These are phyloP conservation scores for Solanum gracilifrons DNA, from an alignment of 257 asterid species.

Conservation along the genomic window DNA sequence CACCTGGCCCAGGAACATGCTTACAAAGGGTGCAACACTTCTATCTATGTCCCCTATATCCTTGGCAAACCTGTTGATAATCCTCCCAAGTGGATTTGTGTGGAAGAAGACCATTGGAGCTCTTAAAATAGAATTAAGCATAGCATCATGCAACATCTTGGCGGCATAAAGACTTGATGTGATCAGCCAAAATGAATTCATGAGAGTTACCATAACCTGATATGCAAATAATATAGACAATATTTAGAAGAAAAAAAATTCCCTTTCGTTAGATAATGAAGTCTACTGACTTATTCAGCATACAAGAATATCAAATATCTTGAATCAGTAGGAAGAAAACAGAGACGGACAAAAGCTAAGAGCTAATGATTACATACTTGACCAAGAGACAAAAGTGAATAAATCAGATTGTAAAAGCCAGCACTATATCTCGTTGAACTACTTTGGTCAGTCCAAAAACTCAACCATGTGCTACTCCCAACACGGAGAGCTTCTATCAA, in stretches of 20 bases:
- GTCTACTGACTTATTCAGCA: neutral
- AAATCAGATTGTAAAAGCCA: constrained; percentile 54
- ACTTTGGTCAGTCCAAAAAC: constrained; percentile 68
- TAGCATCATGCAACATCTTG: constrained; percentile 54
- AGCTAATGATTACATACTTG: constrained; percentile 39
- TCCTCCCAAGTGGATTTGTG: constrained; percentile 89
- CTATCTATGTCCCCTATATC: constrained; percentile 94
- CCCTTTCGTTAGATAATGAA: neutral
- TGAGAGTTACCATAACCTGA: constrained; percentile 69
- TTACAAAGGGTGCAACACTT: constrained; percentile 63
- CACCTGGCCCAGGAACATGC: constrained; percentile 72
- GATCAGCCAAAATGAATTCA: constrained; percentile 91
- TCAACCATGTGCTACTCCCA: constrained; percentile 90
- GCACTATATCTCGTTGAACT: constrained; percentile 30
- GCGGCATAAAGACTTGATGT: constrained; percentile 89
- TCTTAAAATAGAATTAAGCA: constrained; percentile 77
- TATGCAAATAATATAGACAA: neutral
- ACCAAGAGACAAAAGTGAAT: constrained; percentile 57
- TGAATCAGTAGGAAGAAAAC: neutral
- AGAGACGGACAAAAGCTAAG: neutral
- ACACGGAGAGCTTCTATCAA: constrained; percentile 59
- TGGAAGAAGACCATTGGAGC: constrained; percentile 99
- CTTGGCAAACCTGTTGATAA: constrained; percentile 90
- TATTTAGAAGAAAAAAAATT: neutral
- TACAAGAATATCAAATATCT: neutral